These are phyloP conservation scores for Pyrenophora teres DNA, from an alignment of 2,329 filamentous ascomycete species.

Conservation along the genomic window DNA sequence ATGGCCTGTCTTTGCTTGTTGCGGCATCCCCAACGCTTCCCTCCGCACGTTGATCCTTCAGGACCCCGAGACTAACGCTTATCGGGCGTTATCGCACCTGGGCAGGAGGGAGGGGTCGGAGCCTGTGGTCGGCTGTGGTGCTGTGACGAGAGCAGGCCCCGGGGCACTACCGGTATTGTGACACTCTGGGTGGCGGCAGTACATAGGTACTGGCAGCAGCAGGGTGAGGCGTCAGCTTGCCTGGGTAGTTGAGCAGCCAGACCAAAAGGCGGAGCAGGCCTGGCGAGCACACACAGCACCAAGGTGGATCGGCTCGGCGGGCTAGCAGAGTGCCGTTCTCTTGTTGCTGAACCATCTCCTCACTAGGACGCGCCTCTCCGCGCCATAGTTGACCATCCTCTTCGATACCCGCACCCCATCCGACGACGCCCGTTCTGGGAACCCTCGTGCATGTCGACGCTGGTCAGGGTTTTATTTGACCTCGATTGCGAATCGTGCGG, in stretches of 20 bases:
- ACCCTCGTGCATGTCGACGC: constrained; percentile 18
- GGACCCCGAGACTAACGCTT: constrained; percentile 31
- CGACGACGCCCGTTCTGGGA: constrained; percentile 11
- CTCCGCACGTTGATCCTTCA: constrained; percentile 29
- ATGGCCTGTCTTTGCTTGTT: constrained; percentile 25
- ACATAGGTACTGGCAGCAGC: constrained; percentile 13
- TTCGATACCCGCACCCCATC: constrained; percentile 11
- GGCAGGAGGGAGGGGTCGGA: constrained; percentile 25
- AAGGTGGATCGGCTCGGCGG: constrained; percentile 22
- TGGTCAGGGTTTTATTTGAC: constrained; percentile 23
- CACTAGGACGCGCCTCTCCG: constrained; percentile 11
- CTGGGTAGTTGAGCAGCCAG: constrained; percentile 8
- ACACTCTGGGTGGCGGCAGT: constrained; percentile 11
- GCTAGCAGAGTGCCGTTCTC: constrained; percentile 25
- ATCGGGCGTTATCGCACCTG: constrained; percentile 31
- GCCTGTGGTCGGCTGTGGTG: too few relatives aligned
- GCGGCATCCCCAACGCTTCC: constrained; percentile 21
- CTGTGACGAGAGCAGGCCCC: constrained; percentile 13
- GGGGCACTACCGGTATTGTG: constrained; percentile 16
- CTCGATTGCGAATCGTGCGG: constrained; percentile 30
- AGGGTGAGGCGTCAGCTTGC: constrained; percentile 25
- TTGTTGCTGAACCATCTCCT: constrained; percentile 11
- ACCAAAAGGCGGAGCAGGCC: constrained; percentile 12
- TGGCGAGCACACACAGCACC: not conserved
- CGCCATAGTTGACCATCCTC: constrained; percentile 4